Evolutionary conservation across 176 grass and related monocot genomes (phyloP).

Genomic region (Otatea glauca): DNA sequence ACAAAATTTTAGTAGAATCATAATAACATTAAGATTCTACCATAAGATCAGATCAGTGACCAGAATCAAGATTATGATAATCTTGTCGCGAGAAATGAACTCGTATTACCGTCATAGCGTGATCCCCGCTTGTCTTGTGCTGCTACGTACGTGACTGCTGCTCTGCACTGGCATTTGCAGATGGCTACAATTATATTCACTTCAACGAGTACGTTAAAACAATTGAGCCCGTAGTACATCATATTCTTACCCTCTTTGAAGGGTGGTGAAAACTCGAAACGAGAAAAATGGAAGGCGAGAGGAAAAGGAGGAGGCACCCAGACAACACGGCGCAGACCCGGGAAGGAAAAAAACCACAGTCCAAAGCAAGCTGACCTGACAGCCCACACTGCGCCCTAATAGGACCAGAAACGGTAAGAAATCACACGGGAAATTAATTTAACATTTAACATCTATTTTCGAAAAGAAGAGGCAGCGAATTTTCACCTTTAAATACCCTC

Average conservation of each 20-base stretch:
- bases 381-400: not conserved
- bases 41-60: too few species aligned
- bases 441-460: not conserved
- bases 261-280: too few species aligned
- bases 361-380: not conserved
- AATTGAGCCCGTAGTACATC: not conserved
- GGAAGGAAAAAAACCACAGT: not conserved
- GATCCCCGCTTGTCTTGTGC: too few species aligned
- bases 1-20: too few species aligned
- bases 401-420: not conserved
- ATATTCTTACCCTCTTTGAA: not conserved
- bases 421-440: not conserved
- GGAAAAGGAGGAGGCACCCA: not conserved
- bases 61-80: too few species aligned
- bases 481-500: conserved; percentile 34
- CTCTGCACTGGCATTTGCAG: too few species aligned
- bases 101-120: too few species aligned
- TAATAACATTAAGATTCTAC: too few species aligned
- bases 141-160: too few species aligned
- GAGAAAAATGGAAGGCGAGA: not conserved
- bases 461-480: not conserved
- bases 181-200: too few species aligned
- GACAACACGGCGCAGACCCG: not conserved
- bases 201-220: not conserved
- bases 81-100: too few species aligned